Conservation (phyloP, 257 asterid species). For the Plantago elongata region DNA sequence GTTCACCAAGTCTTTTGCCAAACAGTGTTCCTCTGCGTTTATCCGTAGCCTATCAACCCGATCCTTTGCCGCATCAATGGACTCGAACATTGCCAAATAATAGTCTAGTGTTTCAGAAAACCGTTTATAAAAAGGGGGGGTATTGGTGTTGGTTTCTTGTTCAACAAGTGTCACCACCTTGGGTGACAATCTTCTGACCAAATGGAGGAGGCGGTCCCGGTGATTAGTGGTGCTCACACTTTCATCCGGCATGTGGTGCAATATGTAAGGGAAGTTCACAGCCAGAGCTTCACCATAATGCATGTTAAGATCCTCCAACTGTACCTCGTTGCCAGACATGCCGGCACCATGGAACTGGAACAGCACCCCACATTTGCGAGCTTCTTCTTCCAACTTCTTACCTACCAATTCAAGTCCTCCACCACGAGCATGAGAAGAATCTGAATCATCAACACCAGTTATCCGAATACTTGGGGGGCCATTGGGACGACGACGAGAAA, state of each 20-base stretch:
- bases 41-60: slow-evolving; percentile 69
- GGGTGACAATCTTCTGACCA: slow-evolving; percentile 77
- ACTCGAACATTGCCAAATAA: slow-evolving; percentile 89
- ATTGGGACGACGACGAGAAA: slow-evolving; percentile 40
- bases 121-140: slow-evolving; percentile 58
- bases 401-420: slow-evolving; percentile 87
- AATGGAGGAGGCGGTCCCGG: slow-evolving; percentile 67
- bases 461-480: slow-evolving; percentile 47
- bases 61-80: slow-evolving; percentile 61
- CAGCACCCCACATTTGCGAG: slow-evolving; percentile 62
- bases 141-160: slow-evolving; percentile 88
- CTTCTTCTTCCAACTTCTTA: slow-evolving; percentile 49
- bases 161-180: slow-evolving; percentile 77
- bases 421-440: slow-evolving; percentile 77
- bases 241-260: slow-evolving; percentile 98
- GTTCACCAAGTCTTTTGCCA: slow-evolving; percentile 81
- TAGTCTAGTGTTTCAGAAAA: slow-evolving; percentile 72
- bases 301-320: slow-evolving; percentile 44
- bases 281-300: slow-evolving; percentile 75
- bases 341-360: slow-evolving; percentile 79
- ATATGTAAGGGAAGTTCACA: slow-evolving; percentile 72
- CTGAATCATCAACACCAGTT: slow-evolving; percentile 61
- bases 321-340: slow-evolving; percentile 64
- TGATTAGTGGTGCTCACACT: slow-evolving; percentile 79
- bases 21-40: slow-evolving; percentile 76